Percentiles rank a stretch among this genome's conserved stretches.
These are phyloP conservation scores for Periconia macrospinosa DNA, from an alignment of 2,329 filamentous ascomycete genomes.

Conservation along the genomic window DNA sequence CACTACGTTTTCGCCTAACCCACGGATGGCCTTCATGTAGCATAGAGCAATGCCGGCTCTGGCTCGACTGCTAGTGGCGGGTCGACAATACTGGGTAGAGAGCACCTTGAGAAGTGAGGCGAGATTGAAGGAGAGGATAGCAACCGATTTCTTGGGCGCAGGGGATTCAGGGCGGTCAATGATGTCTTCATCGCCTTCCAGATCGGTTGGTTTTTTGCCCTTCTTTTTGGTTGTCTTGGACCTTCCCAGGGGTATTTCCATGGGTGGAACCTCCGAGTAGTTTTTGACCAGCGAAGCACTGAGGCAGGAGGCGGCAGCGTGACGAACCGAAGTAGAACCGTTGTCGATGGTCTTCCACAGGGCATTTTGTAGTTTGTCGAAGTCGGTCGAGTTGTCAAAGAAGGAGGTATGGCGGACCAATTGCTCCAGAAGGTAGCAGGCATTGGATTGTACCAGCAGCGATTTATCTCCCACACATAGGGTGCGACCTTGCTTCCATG, in stretches of 20 bases:
- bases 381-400: conserved; percentile 87
- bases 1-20: conserved; percentile 78
- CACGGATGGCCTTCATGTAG: conserved; percentile 78
- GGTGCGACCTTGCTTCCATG: conserved; percentile 88
- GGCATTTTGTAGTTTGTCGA: conserved; percentile 80
- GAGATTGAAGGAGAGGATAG: conserved; percentile 72
- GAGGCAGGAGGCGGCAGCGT: conserved; percentile 83
- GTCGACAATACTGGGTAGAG: conserved; percentile 76
- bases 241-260: conserved; percentile 47
- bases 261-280: conserved; percentile 63
- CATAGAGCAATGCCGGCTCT: conserved; percentile 84
- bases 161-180: conserved; percentile 70
- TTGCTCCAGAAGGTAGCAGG: conserved; percentile 76
- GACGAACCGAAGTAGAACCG: conserved; percentile 71
- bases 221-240: conserved; percentile 73
- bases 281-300: conserved; percentile 81
- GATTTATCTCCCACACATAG: conserved; percentile 80
- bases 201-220: conserved; percentile 63
- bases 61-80: conserved; percentile 76
- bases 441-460: conserved; percentile 73
- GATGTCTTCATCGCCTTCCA: conserved; percentile 75
- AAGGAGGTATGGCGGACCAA: conserved; percentile 73
- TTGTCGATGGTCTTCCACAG: conserved; percentile 89
- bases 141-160: conserved; percentile 71
- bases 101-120: conserved; percentile 77